Conservation (phyloP, 1,284 basidiomycete species). For the Boletus mariae region DNA sequence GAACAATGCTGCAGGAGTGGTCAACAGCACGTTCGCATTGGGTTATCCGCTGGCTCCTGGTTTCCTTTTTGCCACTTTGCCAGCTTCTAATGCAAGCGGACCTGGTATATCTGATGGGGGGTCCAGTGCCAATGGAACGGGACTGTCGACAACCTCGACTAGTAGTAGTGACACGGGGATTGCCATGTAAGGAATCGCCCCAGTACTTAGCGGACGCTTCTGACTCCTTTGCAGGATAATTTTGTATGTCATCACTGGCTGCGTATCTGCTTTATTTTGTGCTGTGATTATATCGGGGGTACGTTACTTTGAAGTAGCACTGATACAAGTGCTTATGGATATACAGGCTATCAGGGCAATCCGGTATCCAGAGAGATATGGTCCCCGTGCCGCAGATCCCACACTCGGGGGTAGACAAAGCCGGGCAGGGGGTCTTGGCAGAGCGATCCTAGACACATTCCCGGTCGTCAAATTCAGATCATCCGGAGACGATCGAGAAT, state of each 20-base stretch:
- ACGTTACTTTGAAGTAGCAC: constrained; percentile 27
- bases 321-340: constrained; percentile 4
- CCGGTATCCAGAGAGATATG: constrained; percentile 88
- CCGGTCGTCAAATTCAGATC: constrained; percentile 83
- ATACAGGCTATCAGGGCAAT: constrained; percentile 74
- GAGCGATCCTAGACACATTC: constrained; percentile 92
- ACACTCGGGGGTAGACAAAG: constrained; percentile 54
- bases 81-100: constrained; percentile 61
- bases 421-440: constrained; percentile 75
- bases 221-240: constrained; percentile 59
- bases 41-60: constrained; percentile 44
- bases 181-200: constrained; percentile 54
- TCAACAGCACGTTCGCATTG: constrained; percentile 48
- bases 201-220: not conserved
- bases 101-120: constrained; percentile 16
- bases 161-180: constrained; percentile 52
- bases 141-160: constrained; percentile 8
- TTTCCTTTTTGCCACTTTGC: constrained; percentile 67
- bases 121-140: constrained; percentile 15
- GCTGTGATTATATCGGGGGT: constrained; percentile 80
- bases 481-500: constrained; percentile 11
- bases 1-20: constrained; percentile 46
- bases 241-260: constrained; percentile 82
- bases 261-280: constrained; percentile 78
- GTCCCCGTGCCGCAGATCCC: constrained; percentile 56